Evolutionary conservation across 257 asterid species (phyloP).

Genomic region (Thymus quinquecostatus): DNA sequence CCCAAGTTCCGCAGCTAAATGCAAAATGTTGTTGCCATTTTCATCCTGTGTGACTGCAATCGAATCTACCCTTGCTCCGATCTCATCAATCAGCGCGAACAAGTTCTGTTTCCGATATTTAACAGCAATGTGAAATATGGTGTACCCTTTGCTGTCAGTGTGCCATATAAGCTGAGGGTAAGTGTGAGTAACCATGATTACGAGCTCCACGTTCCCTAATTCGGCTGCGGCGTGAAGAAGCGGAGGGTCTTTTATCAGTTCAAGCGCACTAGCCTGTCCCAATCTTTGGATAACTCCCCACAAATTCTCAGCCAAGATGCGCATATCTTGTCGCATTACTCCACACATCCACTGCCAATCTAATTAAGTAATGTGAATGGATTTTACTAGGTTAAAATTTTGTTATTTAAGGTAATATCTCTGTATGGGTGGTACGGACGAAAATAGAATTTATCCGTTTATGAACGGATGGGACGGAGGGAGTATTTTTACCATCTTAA

Average conservation of each 20-base stretch:
- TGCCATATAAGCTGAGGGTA: conserved; percentile 29
- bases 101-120: conserved; percentile 13
- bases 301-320: not conserved
- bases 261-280: not conserved
- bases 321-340: not conserved
- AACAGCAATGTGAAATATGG: conserved; percentile 6
- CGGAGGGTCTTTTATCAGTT: not conserved
- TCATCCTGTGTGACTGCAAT: not conserved
- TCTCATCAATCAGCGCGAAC: conserved; percentile 8
- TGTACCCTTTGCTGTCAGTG: not conserved
- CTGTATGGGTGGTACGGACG: no score
- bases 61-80: not conserved
- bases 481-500: no score
- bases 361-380: no score
- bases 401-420: no score
- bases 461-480: no score
- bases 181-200: conserved; percentile 18
- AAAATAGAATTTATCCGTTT: no score
- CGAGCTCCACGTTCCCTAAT: conserved; percentile 28
- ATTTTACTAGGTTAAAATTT: no score
- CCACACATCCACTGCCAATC: not conserved
- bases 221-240: conserved; percentile 29
- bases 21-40: not conserved
- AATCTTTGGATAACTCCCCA: not conserved
- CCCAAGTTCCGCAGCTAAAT: not conserved